A percentile compares a stretch with the other conserved stretches of the same genome.
Conservation (phyloP, 768 basidiomycete species). For the Phallus indusiatus region DNA sequence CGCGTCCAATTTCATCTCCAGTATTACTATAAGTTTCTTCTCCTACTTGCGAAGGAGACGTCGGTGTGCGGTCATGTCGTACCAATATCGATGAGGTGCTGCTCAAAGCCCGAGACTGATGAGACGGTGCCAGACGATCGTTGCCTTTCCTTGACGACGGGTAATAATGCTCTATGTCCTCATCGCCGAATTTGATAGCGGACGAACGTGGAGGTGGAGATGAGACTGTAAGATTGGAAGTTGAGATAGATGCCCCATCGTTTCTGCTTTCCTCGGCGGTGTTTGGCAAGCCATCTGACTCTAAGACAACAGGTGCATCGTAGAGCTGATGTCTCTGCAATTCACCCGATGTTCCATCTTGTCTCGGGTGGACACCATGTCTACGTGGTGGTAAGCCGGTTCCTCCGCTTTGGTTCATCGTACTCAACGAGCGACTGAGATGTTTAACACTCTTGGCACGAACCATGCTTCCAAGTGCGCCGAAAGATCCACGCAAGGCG, state of each 20-base stretch:
- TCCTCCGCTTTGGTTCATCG: neutral
- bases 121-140: slow-evolving; percentile 14
- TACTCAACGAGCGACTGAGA: neutral
- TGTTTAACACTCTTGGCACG: slow-evolving; percentile 8
- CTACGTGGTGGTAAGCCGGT: neutral
- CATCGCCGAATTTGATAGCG: slow-evolving; percentile 68
- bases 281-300: slow-evolving; percentile 32
- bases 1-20: neutral
- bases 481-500: slow-evolving; percentile 22
- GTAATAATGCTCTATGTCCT: slow-evolving; percentile 72
- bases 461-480: slow-evolving; percentile 11
- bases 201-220: slow-evolving; percentile 31
- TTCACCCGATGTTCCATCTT: slow-evolving; percentile 27
- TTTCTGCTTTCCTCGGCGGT: slow-evolving; percentile 17
- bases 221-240: slow-evolving; percentile 10
- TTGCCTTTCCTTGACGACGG: slow-evolving; percentile 27
- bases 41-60: slow-evolving; percentile 21
- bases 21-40: neutral
- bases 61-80: slow-evolving; percentile 17
- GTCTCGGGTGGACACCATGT: neutral
- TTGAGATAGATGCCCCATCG: slow-evolving; percentile 18
- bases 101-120: slow-evolving; percentile 20
- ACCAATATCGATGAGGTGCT: slow-evolving; percentile 4
- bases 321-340: slow-evolving; percentile 78
- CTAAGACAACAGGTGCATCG: slow-evolving; percentile 70